phyloP scores from a whole-genome alignment of 1,284 basidiomycete genomes.

The Sanguinoderma infundibulare region DNA sequence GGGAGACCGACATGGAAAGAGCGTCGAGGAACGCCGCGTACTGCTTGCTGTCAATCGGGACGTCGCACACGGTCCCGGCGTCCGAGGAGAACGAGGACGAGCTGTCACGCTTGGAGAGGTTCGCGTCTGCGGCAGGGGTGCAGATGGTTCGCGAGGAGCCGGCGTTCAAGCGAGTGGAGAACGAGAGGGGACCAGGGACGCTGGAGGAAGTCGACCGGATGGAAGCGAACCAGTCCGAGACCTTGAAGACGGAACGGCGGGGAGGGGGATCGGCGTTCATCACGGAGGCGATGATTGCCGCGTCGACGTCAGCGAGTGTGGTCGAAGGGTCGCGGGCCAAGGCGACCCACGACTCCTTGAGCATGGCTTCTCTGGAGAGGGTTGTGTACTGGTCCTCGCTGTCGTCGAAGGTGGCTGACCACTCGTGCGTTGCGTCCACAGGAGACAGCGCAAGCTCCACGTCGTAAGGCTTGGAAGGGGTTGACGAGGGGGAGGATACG shows the following conservation, averaged over 20 bases:
- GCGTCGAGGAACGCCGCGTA: neutral
- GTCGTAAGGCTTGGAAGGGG: neutral
- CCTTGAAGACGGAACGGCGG: too few species aligned
- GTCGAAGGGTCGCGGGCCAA: neutral
- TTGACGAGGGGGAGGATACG: neutral
- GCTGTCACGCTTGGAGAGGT: neutral
- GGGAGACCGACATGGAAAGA: neutral
- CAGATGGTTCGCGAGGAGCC: neutral
- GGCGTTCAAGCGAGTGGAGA: neutral
- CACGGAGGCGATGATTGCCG: neutral
- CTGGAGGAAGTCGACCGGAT: neutral
- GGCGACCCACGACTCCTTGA: neutral
- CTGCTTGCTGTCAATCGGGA: neutral
- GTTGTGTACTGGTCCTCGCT: neutral
- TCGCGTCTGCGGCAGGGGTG: too few species aligned
- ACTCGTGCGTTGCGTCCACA: neutral
- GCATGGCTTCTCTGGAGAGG: neutral
- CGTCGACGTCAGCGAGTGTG: neutral
- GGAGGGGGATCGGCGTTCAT: neutral
- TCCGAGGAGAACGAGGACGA: neutral
- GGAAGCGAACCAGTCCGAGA: neutral
- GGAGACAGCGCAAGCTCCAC: neutral
- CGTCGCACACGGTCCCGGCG: neutral
- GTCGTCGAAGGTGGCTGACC: neutral
- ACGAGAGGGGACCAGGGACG: neutral